Evolutionary conservation across 1,284 basidiomycete species (phyloP), one percentile per base, ranked within the genome.

Genomic region (Sanghuangporus baumii): DNA sequence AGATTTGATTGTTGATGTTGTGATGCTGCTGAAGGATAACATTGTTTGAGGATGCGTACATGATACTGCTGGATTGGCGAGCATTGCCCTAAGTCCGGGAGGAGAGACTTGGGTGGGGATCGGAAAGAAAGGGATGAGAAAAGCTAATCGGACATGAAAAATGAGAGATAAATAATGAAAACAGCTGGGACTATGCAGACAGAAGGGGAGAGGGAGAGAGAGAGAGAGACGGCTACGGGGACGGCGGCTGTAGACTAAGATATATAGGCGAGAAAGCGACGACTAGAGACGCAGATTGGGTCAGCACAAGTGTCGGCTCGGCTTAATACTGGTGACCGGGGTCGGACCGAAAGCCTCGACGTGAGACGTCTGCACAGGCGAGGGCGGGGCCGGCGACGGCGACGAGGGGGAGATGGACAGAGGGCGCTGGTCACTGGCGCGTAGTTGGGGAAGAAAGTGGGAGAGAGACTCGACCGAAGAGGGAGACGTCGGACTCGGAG

Each of bases 1-100:
- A 55, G 38, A 60, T 40, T 43, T 26, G 38, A 55, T 3, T 31
- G 26, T 31, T 31, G 26, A 5, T 31, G 26, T 31, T 31, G 26
- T 16, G 61, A 41, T 65, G 57, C 41, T 59, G 48, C 31, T 37
- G 38, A 74, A 78, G 81, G 67, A 74, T 73, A 78, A 77, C 80
- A 84, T 84, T 79, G 76, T 76, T 73, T 74, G 77, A 68, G 74
- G 76, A 74, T 76, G 76, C 75, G 79, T 83, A 85, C 86, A 87
- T 87, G 82, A 79, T 79, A 84, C 79, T 60, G 65, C 65, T 40
- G 52, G 52, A 63, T 63, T 43, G 77, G 71, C 75, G 80, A 71
- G 80, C 81, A 83, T 82, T 78, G 78, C 76, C 79, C 79, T 74
- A 65, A 66, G 71, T 40, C 36, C 48, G 55, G 58, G 51, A 58